Base-by-base conservation (phyloP, 106 monocot species). In the Allium fistulosum region DNA sequence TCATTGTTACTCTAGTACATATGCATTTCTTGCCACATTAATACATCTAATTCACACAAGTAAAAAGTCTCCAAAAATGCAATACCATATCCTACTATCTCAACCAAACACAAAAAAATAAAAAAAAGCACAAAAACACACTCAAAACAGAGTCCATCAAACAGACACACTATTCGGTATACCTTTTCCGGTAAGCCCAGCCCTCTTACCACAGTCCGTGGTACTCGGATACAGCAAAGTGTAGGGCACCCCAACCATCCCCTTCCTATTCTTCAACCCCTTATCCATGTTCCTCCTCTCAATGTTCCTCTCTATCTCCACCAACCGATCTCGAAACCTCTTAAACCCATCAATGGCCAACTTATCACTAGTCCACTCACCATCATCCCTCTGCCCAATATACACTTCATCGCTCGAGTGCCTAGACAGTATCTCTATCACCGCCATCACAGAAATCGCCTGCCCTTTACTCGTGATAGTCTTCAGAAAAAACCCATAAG, bases 321-420 rank as follows among this genome's bases (percentile, higher is more conserved):
- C 57, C 53, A 87, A 22, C 56, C 11, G 16, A 6, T 65, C 52
- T 8, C 64, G 77, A 61, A 87, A 87, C 68, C 69, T 59, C n/a
- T 72, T 28, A n/a, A 87, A 78, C 12, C 75, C 83, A 4, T 74
- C 46, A n/a, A 79, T 17, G 49, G 88, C 88, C 60, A 46, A 74
- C 26, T 69, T 14, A 63, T 93, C 88, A 0, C 77, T 53, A 2
- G 93, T 88, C 93, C 93, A 93, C 73, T 87, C 89, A 2, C 48
- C 11, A 4, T 70, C 76, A 26, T 76, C 80, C 11, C 78, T 18
- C 57, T 85, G 87, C 7, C 94, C 94, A 0, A 94, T 63, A 17
- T 94, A 94, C 5, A 83, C 69, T 62, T 94, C 94, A 45, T 94
- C 94, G 8, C 82, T 84, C 0, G 90, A 74, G 62, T 94, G 94